Evolutionary conservation across 768 basidiomycete genomes (phyloP), one percentile per base, ranked within the genome.

Genomic region (Holtermanniella nyarrowii): DNA sequence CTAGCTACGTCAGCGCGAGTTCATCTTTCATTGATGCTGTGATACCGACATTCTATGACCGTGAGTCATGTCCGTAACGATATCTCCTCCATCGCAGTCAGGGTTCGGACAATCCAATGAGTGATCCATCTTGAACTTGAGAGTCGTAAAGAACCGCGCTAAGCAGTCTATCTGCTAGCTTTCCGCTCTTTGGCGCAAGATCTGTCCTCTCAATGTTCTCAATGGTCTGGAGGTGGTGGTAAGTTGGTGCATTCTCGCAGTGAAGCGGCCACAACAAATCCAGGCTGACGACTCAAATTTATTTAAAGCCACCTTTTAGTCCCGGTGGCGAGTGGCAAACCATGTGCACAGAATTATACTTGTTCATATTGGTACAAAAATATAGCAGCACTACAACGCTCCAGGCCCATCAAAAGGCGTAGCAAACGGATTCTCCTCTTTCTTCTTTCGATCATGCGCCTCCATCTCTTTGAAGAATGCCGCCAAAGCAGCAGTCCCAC

Each of bases 401-500:
- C n/a, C 42, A n/a, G 22, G 21, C 20, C 25, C 44, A 18, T 46
- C 23, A 10, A 21, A 46, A 14, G 16, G 44, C 7, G 18, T 46
- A 7, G 13, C 44, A 25, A 46, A 46, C 44, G 46, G 46, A 37
- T 48, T 18, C 46, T 37, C 46, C 10, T 10, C 25, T 18, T 48
- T n/a, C 37, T 37, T 25, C 18, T 23, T 4, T 23, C 23, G 25
- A 20, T 44, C 25, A 14, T 46, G 21, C 44, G 10, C 18, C 31
- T 53, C 26, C 44, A 57, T 44, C 37, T 42, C 27, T 40, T 46
- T 45, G 11, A 57, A 22, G 5, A 57, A 40, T 18, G 55, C 52
- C 21, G 55, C 55, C 42, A 57, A 27, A 4, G 55, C 55, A 2
- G 55, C 52, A 2, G 52, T 57, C 5, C 55, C 55, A 16, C 31